Evolutionary conservation across 768 basidiomycete genomes (phyloP).

Genomic region (Leucocoprinus leucothites): DNA sequence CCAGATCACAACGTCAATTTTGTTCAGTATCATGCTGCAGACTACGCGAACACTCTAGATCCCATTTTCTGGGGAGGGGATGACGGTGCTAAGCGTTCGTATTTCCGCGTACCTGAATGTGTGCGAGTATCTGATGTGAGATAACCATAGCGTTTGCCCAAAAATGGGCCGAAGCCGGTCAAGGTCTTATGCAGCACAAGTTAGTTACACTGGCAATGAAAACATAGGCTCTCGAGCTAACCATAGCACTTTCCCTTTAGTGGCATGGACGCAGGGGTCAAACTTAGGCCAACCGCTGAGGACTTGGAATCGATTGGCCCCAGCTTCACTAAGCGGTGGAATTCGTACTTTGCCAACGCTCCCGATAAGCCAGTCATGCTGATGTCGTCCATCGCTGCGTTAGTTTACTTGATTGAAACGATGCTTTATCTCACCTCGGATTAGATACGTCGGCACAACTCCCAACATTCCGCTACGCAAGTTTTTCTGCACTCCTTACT

Average conservation of each 20-base stretch:
- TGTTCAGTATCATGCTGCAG: constrained; percentile 38
- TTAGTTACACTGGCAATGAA: constrained; percentile 20
- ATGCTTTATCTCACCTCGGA: neutral
- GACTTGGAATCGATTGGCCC: constrained; percentile 52
- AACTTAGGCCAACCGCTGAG: constrained; percentile 46
- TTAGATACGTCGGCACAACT: constrained; percentile 18
- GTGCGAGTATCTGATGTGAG: neutral
- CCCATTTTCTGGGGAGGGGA: constrained; percentile 36
- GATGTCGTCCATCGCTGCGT: constrained; percentile 41
- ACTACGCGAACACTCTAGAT: constrained; percentile 49
- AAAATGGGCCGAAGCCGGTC: constrained; percentile 32
- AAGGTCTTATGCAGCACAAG: constrained; percentile 55
- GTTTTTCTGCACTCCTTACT: constrained; percentile 20
- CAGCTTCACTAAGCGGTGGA: constrained; percentile 47
- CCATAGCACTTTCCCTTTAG: constrained; percentile 24
- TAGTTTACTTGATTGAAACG: constrained; percentile 11
- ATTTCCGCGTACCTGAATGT: neutral
- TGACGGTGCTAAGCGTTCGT: constrained; percentile 38
- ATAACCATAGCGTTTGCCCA: constrained; percentile 16
- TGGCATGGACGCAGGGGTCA: constrained; percentile 52
- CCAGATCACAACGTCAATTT: constrained; percentile 40
- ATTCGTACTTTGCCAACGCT: constrained; percentile 42
- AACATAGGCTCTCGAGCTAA: neutral
- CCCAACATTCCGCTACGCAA: constrained; percentile 18
- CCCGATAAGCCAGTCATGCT: constrained; percentile 56